Base-by-base conservation (phyloP, 345 rosid species). In the Eutrema japonicum region DNA sequence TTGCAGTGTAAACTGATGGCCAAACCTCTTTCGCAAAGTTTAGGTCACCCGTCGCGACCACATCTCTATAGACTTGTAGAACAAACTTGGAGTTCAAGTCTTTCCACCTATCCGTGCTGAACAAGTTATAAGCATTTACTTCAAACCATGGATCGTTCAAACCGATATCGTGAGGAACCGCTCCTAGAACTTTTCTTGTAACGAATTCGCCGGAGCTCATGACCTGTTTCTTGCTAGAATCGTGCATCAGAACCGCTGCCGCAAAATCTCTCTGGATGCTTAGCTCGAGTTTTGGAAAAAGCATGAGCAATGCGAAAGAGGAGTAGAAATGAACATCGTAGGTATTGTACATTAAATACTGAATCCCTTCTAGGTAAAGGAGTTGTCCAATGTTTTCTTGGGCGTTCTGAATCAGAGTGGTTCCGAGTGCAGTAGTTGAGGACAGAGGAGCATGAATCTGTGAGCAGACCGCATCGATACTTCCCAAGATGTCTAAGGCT, bases 311-410 rank as follows among this genome's bases (percentile, higher is more conserved):
- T 2, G 93, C 89, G 64, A 88, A 88, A 29, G 96, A 90, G 1
- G 96, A 82, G 82, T 90, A 88, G 84, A 86, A 90, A 73, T 90
- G 93, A 65, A 88, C 93, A 52, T 90, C 96, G 7, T 88, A 90
- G 2, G 96, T 90, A 22, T 88, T 88, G 77, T 73, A 90, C 96
- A 90, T 88, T 29, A 85, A 77, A 70, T 86, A 90, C 53, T 90
- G 91, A 16, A 77, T 71, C 53, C 96, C 96, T 84, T 89, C 93
- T 27, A 88, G 81, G 74, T 88, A 90, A 41, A 90, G 87, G 72
- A 90, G 79, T n/a, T 92, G 96, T 30, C 99, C 99, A 22, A 94
- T 83, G 66, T 88, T 89, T 68, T 92, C 97, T 66, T 89, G 86
- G 55, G 86, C 90, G 67, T 83, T 82, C 62, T 73, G 84, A 64